Conservation (phyloP, 2,329 filamentous ascomycete species). For the Neonectria neomacrospora region DNA sequence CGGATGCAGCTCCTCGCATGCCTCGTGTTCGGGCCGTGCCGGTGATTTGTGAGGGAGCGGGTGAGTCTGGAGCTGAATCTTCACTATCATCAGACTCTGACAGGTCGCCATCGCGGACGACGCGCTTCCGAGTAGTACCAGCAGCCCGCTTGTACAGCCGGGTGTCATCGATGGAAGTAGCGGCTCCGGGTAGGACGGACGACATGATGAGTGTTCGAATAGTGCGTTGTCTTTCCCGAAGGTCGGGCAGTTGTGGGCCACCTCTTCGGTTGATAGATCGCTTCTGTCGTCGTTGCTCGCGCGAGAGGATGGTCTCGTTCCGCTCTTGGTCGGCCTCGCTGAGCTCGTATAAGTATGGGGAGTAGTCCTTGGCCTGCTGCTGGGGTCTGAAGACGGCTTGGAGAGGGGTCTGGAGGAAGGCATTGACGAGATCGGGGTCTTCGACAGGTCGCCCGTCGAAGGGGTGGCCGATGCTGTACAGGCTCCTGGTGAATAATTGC, state of each 20-base stretch:
- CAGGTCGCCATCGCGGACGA: constrained; percentile 70
- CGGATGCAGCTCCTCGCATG: constrained; percentile 88
- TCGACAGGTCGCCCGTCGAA: constrained; percentile 95
- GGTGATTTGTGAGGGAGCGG: constrained; percentile 76
- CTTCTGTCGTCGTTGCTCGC: constrained; percentile 94
- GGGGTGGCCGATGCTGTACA: constrained; percentile 92
- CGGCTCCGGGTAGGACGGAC: constrained; percentile 89
- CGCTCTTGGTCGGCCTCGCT: constrained; percentile 90
- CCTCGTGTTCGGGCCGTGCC: constrained; percentile 86
- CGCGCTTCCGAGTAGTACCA: constrained; percentile 67
- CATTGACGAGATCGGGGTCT: constrained; percentile 86
- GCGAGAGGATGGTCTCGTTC: constrained; percentile 90
- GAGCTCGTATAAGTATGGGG: constrained; percentile 92
- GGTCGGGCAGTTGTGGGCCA: constrained; percentile 91
- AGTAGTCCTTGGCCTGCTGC: constrained; percentile 93
- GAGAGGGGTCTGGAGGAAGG: constrained; percentile 87
- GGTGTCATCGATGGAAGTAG: constrained; percentile 82
- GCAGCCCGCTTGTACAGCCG: constrained; percentile 84
- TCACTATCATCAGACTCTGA: constrained; percentile 95
- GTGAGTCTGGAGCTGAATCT: constrained; percentile 87
- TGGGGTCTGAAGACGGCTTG: constrained; percentile 87
- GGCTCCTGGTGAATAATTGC: constrained; percentile 91
- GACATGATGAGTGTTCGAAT: constrained; percentile 94
- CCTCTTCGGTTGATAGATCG: constrained; percentile 93
- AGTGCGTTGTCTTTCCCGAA: constrained; percentile 93